A percentile compares a stretch with the other conserved stretches of the same genome.
Evolutionary conservation across 495 filamentous ascomycete species (phyloP).

Genomic region (Aspergillus funiculosus): DNA sequence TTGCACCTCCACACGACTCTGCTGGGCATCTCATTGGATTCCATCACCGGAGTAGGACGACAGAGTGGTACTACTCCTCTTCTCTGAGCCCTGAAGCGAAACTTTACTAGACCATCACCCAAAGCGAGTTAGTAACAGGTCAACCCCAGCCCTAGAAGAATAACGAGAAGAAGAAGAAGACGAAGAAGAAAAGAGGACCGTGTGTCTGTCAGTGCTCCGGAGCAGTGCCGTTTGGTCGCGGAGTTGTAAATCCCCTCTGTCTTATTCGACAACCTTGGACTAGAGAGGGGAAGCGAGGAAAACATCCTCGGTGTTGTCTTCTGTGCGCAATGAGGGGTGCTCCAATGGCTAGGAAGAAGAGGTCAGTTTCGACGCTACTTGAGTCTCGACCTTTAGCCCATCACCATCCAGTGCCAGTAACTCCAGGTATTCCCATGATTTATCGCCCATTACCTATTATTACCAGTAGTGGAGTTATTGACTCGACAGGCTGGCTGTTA

Average conservation of each 20-base stretch:
- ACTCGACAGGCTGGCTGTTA: slow-evolving; percentile 4
- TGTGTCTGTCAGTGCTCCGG: slow-evolving; percentile 16
- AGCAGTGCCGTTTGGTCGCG: slow-evolving; percentile 18
- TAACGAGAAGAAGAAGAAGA: too few relatives aligned
- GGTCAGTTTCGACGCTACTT: not conserved
- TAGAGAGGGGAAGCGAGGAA: too few relatives aligned
- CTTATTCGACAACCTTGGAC: slow-evolving; percentile 8
- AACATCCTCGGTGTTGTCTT: too few relatives aligned
- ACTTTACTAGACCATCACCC: slow-evolving; percentile 3
- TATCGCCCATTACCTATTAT: slow-evolving; percentile 1
- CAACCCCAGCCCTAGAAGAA: slow-evolving; percentile 9
- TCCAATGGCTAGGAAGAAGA: slow-evolving; percentile 1
- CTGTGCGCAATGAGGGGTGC: slow-evolving; percentile 11
- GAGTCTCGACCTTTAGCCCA: too few relatives aligned
- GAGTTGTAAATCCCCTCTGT: slow-evolving; percentile 14
- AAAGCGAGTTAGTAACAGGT: not conserved
- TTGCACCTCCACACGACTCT: slow-evolving; percentile 4
- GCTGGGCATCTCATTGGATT: slow-evolving; percentile 7
- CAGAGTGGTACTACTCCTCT: slow-evolving; percentile 7
- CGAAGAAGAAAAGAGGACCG: too few relatives aligned
- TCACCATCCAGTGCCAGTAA: too few relatives aligned
- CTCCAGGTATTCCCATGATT: too few relatives aligned
- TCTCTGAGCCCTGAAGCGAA: not conserved
- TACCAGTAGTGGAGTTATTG: not conserved
- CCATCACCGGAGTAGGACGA: not conserved